Percentiles rank a stretch among this genome's conserved stretches.
phyloP scores from a whole-genome alignment of 1,284 basidiomycete genomes.

The Marasmius oreades region DNA sequence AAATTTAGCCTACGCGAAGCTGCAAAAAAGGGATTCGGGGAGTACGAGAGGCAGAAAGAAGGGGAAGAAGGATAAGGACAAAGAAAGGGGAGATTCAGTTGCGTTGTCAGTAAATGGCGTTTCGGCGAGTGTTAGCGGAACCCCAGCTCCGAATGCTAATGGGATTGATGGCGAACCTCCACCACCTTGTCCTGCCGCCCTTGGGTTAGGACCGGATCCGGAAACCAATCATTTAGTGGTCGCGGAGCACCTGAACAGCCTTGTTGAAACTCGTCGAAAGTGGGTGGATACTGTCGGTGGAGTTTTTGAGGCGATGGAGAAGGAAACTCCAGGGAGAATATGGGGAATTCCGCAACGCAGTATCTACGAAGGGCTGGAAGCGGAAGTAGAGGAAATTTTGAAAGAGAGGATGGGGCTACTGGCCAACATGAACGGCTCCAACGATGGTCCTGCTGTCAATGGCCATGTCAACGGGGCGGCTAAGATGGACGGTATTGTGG shows the following conservation, averaged over 20 bases:
- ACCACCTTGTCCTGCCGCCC: constrained; percentile 59
- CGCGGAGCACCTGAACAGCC: constrained; percentile 65
- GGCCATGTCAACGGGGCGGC: constrained; percentile 18
- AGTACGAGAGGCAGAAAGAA: constrained; percentile 1
- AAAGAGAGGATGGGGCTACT: constrained; percentile 8
- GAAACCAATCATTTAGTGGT: constrained; percentile 64
- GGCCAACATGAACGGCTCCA: neutral
- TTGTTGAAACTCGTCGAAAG: constrained; percentile 66
- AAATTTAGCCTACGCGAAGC: constrained; percentile 60
- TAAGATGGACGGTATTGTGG: constrained; percentile 5
- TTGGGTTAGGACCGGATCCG: constrained; percentile 60
- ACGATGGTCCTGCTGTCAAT: constrained; percentile 1
- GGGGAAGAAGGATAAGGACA: constrained; percentile 49
- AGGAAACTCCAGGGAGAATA: constrained; percentile 60
- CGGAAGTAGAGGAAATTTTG: constrained; percentile 44
- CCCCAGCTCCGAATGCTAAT: constrained; percentile 11
- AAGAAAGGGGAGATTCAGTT: constrained; percentile 66
- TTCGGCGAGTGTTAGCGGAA: constrained; percentile 22
- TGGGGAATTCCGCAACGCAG: constrained; percentile 73
- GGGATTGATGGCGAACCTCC: constrained; percentile 21
- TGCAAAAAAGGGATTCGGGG: constrained; percentile 41
- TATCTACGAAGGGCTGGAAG: constrained; percentile 71
- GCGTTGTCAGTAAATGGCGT: constrained; percentile 20
- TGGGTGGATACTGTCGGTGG: constrained; percentile 73
- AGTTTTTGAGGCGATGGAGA: constrained; percentile 66